Evolutionary conservation across 2,329 filamentous ascomycete genomes (phyloP), one percentile per base, ranked within the genome.

Genomic region (Colletotrichum scovillei): DNA sequence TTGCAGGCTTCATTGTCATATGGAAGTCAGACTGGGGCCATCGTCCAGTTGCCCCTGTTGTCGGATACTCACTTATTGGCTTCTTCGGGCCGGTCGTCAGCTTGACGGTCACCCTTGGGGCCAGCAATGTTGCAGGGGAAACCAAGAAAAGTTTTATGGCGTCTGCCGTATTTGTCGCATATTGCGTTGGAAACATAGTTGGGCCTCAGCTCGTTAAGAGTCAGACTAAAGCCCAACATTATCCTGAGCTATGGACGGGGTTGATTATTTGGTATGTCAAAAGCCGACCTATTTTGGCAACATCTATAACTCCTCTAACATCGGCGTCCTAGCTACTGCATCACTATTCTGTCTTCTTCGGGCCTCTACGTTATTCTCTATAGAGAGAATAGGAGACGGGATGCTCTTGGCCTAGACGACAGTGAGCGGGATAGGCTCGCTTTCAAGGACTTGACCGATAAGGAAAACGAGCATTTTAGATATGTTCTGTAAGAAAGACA

Each of bases 61-160:
- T 90, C 0, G 93, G 93, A 0, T 95, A 94, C 79, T 90, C 91
- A 0, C 87, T 95, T 46, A 92, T 92, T 2, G 93, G 93, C 0
- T 93, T 92, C 75, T 95, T 94, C 75, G 92, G 92, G 0, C 91
- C 89, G 0, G 92, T 93, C 0, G 92, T 93, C 0, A 92, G 89
- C 57, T 83, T 89, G 46, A 84, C 85, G 64, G 87, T 89, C 75
- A 86, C 86, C 0, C 74, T 89, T 5, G 86, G 86, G 46, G 87
- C 87, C 85, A 89, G 89, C 9, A 95, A 95, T 75, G 92, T 95
- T 0, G 92, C 93, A 0, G 93, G 93, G 0, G 89, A 93, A 28
- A 95, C 93, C 0, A 95, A 95, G 84, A 95, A 95, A 85, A 93
- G 91, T 75, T 91, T 93, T 77, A 94, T 93, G 87, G 92, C 93